Percentiles rank a stretch among this genome's conserved stretches.
Conservation (phyloP, 1,284 basidiomycete genomes). For the Vanrija humicola region DNA sequence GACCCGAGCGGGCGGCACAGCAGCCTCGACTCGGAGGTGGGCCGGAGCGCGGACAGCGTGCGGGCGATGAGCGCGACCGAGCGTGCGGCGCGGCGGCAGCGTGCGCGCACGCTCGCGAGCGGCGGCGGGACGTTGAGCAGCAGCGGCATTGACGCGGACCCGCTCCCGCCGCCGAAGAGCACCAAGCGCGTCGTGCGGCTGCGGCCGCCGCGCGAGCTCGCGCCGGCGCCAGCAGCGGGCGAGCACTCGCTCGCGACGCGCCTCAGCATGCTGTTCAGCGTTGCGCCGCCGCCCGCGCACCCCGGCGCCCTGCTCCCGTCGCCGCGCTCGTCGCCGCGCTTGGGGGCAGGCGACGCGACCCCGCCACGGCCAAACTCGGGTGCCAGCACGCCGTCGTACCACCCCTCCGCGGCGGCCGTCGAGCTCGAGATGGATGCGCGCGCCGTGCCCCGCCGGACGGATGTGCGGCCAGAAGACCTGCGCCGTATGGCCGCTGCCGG, state of each 20-base stretch:
- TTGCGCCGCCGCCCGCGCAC: conserved; percentile 12
- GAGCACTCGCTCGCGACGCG: not conserved
- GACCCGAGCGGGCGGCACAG: conserved; percentile 7
- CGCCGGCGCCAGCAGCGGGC: not conserved
- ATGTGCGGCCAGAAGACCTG: not conserved
- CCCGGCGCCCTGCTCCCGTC: too few species aligned
- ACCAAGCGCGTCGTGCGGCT: conserved; percentile 8
- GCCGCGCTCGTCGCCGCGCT: too few species aligned
- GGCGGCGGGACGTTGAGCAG: not conserved
- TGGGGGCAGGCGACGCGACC: too few species aligned
- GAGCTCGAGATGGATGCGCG: conserved; percentile 12
- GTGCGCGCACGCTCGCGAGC: not conserved
- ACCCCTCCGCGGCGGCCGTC: not conserved
- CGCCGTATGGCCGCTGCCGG: not conserved
- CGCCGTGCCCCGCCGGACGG: not conserved
- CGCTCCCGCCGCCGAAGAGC: not conserved
- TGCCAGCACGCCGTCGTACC: not conserved
- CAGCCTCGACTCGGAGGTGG: conserved; percentile 17
- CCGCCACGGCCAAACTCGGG: not conserved
- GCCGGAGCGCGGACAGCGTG: conserved; percentile 2
- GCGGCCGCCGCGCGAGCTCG: conserved; percentile 7
- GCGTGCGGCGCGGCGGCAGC: not conserved
- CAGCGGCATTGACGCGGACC: too few species aligned
- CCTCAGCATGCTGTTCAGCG: conserved; percentile 8
- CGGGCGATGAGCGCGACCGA: not conserved